Conservation (phyloP, 768 basidiomycete species). For the Rhodocollybia butyracea region DNA sequence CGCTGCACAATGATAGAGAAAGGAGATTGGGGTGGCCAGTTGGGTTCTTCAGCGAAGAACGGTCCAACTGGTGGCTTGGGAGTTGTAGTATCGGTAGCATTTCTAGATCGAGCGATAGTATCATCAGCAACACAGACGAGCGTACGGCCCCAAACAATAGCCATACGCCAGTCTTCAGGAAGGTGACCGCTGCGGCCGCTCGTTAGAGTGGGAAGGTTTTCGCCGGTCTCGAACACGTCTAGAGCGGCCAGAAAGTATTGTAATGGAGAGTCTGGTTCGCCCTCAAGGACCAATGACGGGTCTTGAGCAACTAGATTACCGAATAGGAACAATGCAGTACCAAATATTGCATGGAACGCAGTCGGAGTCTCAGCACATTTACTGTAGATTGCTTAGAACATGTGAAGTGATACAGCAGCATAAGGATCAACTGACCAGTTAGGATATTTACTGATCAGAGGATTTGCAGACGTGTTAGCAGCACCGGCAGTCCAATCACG, state of each 20-base stretch:
- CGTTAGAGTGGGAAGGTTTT: conserved; percentile 50
- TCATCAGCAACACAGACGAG: conserved; percentile 60
- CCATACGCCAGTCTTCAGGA: conserved; percentile 67
- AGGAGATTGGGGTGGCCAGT: conserved; percentile 50
- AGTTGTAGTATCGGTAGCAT: conserved; percentile 11
- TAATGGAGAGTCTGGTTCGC: conserved; percentile 48
- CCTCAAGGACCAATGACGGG: conserved; percentile 44
- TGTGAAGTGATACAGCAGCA: not conserved
- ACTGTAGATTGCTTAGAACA: conserved; percentile 18
- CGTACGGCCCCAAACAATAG: conserved; percentile 64
- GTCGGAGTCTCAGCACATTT: conserved; percentile 52
- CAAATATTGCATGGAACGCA: conserved; percentile 64
- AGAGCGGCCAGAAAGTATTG: conserved; percentile 69
- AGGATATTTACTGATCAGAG: conserved; percentile 14
- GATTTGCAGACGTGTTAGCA: conserved; percentile 4
- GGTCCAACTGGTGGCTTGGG: conserved; percentile 11
- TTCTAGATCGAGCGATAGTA: conserved; percentile 29
- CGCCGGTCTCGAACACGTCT: conserved; percentile 68
- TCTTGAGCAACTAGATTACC: conserved; percentile 58
- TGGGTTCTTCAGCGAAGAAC: conserved; percentile 33
- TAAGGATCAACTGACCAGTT: conserved; percentile 11
- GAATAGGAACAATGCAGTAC: conserved; percentile 60
- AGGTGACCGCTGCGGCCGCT: conserved; percentile 25
- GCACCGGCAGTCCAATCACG: conserved; percentile 18
- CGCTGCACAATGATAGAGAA: conserved; percentile 46